Evolutionary conservation across 2,329 filamentous ascomycete species (phyloP).

Genomic region (Ophiostoma montium): DNA sequence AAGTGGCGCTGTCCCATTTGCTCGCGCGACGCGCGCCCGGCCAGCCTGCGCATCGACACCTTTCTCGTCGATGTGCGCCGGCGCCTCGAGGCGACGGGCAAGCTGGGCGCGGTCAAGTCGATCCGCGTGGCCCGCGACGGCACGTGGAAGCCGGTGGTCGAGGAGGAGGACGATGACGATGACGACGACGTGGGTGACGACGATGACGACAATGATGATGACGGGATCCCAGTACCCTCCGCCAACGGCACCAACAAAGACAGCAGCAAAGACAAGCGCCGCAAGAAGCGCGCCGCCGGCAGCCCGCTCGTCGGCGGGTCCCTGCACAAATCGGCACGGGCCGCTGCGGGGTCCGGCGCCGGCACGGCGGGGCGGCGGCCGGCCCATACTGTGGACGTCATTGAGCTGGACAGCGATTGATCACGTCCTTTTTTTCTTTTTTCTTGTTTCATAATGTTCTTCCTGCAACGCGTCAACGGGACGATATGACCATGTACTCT

Average conservation of each 20-base stretch:
- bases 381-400: not conserved
- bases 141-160: conserved; percentile 39
- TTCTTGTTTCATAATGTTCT: not conserved
- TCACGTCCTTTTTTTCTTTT: not conserved
- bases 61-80: conserved; percentile 53
- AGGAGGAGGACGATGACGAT: conserved; percentile 13
- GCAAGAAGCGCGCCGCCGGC: not conserved
- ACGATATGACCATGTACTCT: no score
- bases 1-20: conserved; percentile 85
- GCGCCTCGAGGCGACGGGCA: conserved; percentile 33
- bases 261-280: not conserved
- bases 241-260: no score
- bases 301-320: not conserved
- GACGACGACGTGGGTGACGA: conserved; percentile 15
- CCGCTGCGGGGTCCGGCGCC: not conserved
- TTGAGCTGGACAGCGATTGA: conserved; percentile 8
- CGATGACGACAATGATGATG: not conserved
- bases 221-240: not conserved
- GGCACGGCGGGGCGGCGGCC: not conserved
- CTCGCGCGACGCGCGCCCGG: conserved; percentile 59
- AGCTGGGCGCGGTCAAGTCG: conserved; percentile 34
- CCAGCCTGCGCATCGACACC: conserved; percentile 54
- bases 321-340: not conserved
- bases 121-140: conserved; percentile 53
- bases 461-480: no score